Evolutionary conservation across 1,139 yeast genomes (phyloP), one percentile per base, ranked within the genome.

Genomic region (Torulaspora globosa): DNA sequence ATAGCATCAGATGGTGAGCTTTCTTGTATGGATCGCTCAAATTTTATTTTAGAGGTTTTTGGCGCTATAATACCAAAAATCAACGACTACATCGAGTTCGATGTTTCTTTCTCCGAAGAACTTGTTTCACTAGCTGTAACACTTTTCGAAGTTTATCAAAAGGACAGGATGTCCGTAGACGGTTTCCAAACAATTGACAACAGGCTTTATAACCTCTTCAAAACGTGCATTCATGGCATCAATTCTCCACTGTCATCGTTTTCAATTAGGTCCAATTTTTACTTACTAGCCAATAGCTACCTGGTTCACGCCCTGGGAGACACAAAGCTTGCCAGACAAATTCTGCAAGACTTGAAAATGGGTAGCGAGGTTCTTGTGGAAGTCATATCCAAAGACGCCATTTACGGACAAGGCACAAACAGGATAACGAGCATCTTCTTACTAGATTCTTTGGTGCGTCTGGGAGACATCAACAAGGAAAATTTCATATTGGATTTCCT

Each of bases 11-110:
- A 84, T 58, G 74, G 80, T 2, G 68, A 70, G 15, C 55, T 78
- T 50, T 62, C 65, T 4, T 58, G 70, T 0, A 61, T 66, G 10
- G 69, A 69, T 19, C 72, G 81, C 43, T 71, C 78, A 0, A 77
- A 79, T 40, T 84, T 90, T 56, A 79, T 88, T 45, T 67, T 87
- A 31, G 95, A 85, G 57, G 79, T 86, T 2, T 80, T 89, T 55
- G 94, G 88, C 57, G 72, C 78, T 8, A 73, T 87, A 14, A 72
- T 87, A 21, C 96, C 96, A 1, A 84, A 81, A 58, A 78, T 89
- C 38, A 80, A 80, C 52, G 87, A 81, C 49, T 88, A 82, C 63
- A 75, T 87, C 45, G 86, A 82, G 36, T 66, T 73, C 16, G 87
- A 87, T 58, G 72, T 81, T 5, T 65, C 70, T 8, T 84, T 82